Conservation (phyloP, 1,284 basidiomycete species). For the Rhizopogon hawkerae region DNA sequence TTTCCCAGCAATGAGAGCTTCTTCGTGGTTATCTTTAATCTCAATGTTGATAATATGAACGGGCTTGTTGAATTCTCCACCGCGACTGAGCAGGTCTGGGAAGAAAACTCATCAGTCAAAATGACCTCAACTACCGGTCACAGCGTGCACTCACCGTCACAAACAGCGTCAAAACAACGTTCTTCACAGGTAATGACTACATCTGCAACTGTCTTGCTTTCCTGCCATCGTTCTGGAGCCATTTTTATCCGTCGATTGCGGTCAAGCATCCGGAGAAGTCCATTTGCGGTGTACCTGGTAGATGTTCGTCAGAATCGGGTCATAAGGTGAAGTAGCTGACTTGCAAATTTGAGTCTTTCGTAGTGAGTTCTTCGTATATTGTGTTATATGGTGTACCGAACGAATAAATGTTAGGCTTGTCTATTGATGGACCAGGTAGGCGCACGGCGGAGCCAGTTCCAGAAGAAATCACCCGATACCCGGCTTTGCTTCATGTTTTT, state of each 20-base stretch:
- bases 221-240: conserved; percentile 97
- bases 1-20: conserved; percentile 90
- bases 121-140: conserved; percentile 9
- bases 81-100: conserved; percentile 79
- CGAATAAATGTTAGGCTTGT: conserved; percentile 95
- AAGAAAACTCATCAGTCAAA: conserved; percentile 1
- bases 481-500: conserved; percentile 58
- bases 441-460: conserved; percentile 97
- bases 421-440: conserved; percentile 90
- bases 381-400: conserved; percentile 98
- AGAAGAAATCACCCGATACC: conserved; percentile 85
- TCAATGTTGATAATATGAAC: conserved; percentile 98
- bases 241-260: conserved; percentile 88
- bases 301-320: conserved; percentile 13
- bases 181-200: conserved; percentile 99
- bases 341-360: conserved; percentile 81
- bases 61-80: conserved; percentile 87
- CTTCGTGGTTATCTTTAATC: conserved; percentile 99
- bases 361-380: conserved; percentile 89
- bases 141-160: conserved; percentile 66
- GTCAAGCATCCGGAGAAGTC: conserved; percentile 95
- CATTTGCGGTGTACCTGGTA: conserved; percentile 86
- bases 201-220: conserved; percentile 79
- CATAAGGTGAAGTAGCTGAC: conserved; percentile 23
- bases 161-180: conserved; percentile 96